Base-by-base conservation (phyloP, 176 grass and related monocot genomes). In the Oryza australiensis region DNA sequence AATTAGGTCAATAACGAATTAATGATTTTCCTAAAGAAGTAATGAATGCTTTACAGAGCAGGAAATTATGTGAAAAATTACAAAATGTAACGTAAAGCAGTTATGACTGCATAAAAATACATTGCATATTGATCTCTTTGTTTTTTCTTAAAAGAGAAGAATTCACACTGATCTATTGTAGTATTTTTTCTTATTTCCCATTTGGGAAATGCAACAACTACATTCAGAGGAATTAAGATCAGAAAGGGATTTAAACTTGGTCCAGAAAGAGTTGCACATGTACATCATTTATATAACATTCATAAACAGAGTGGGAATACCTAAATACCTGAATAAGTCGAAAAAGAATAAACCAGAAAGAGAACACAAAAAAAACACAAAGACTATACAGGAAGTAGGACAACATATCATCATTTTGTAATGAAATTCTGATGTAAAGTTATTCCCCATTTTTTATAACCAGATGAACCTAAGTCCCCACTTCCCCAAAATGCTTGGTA, bases 11-110 rank as follows among this genome's bases (percentile, higher is more conserved):
- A 79, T 33, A 79, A 23, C 20, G 23, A 27, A 42, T 9, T 22
- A 32, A 66, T 29, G 41, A n/a, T 46, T 78, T 14, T 11, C 16
- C 70, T 48, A 70, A 62, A 18, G 32, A 38, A 13, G 70, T 1
- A 15, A 12, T 22, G n/a, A 23, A 27, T n/a, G 18, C 7, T 42
- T 22, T 76, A 15, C 3, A 49, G 55, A 66, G 48, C 0, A 53
- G 22, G 37, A 88, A 77, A 55, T 57, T 26, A 83, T 45, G 30
- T 45, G 26, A 73, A 66, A 73, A 59, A 55, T 23, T 12, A 65
- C 60, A n/a, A 62, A 60, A 34, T 20, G 11, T n/a, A 75, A 46
- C 13, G 60, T 48, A 86, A 65, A n/a, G 29, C 55, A 87, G 20
- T 9, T 26, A 76, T 55, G 8, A 32, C 24, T 33, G 14, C 20